Base-by-base conservation (phyloP, 1,284 basidiomycete genomes). In the Exobasidium cylindrosporum region DNA sequence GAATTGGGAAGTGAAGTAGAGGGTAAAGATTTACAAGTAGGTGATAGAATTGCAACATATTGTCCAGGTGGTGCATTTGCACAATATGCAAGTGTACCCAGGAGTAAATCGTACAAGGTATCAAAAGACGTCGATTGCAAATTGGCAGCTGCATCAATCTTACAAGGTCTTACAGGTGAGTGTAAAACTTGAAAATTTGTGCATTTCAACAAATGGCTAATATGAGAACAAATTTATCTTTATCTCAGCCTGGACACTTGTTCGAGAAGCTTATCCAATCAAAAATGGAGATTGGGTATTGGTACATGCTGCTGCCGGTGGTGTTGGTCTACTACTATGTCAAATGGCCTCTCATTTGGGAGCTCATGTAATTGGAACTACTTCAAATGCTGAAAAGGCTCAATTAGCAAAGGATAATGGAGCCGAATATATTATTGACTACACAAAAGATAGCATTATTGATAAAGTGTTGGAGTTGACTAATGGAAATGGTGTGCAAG, bases 281-380 rank as follows among this genome's bases (percentile, higher is more conserved):
- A 85, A 93, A 81, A 76, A 81, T 64, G 83, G 83, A 4, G 83
- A 86, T 68, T 83, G 76, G 70, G 76, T 92, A 63, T 84, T 92
- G 56, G 85, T 97, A 14, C 90, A 95, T 77, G 94, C 95, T 13
- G 86, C 95, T 17, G 93, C 95, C 0, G 95, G 95, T 28, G 86
- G 86, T 14, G 81, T 86, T 0, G 86, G 85, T 0, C 75, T 84
- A 0, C 69, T 84, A 13, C 78, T 86, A 4, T 81, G 81, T 52
- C 85, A 85, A 40, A 64, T 72, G 82, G 86, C 64, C 49, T 78
- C 77, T 45, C 72, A 83, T 55, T 70, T 83, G 44, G 94, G 95
- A 14, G 93, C 90, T 1, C 88, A 87, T 10, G 91, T 97, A 26
- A 96, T 98, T 71, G 95, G 91, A 1, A 97, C 93, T n/a, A 91